A percentile compares a stretch with the other conserved stretches of the same genome.
These are phyloP conservation scores for Fusarium anthophilum DNA, from an alignment of 2,329 filamentous ascomycete genomes.

Conservation along the genomic window DNA sequence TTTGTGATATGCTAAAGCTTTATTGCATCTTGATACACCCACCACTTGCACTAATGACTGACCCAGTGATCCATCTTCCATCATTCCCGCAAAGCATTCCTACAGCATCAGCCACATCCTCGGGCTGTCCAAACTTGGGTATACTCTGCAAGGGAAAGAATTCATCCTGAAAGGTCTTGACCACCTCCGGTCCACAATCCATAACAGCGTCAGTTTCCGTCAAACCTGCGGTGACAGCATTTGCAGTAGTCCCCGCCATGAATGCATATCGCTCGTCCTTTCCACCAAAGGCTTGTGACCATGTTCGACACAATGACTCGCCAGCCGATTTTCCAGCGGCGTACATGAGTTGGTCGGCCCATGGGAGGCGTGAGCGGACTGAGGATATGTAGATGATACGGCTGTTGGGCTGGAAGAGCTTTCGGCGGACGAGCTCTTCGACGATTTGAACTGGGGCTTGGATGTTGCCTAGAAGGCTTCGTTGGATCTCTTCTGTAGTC, in stretches of 20 bases:
- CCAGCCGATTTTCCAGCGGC: slow-evolving; percentile 47
- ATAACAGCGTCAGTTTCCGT: slow-evolving; percentile 49
- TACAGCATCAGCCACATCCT: slow-evolving; percentile 50
- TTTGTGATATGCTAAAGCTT: neutral
- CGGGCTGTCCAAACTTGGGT: slow-evolving; percentile 46
- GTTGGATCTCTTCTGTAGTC: slow-evolving; percentile 40
- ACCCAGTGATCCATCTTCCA: slow-evolving; percentile 50
- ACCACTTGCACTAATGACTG: slow-evolving; percentile 48
- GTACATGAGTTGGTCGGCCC: slow-evolving; percentile 49
- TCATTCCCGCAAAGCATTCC: slow-evolving; percentile 47
- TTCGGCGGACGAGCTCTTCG: slow-evolving; percentile 46
- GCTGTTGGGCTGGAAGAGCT: slow-evolving; percentile 45
- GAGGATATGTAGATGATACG: slow-evolving; percentile 50
- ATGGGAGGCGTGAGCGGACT: slow-evolving; percentile 45
- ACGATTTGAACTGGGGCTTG: slow-evolving; percentile 49
- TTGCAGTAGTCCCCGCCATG: slow-evolving; percentile 50
- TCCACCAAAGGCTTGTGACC: slow-evolving; percentile 49
- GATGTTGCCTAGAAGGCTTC: slow-evolving; percentile 47
- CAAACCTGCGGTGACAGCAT: slow-evolving; percentile 45
- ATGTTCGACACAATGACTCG: slow-evolving; percentile 49
- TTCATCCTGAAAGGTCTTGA: slow-evolving; percentile 46
- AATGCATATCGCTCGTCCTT: slow-evolving; percentile 47
- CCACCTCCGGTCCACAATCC: slow-evolving; percentile 44
- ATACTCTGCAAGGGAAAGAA: slow-evolving; percentile 48
- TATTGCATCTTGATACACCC: slow-evolving; percentile 48